phyloP scores from a whole-genome alignment of 1,284 basidiomycete species.

The Cutaneotrichosporon sp. region DNA sequence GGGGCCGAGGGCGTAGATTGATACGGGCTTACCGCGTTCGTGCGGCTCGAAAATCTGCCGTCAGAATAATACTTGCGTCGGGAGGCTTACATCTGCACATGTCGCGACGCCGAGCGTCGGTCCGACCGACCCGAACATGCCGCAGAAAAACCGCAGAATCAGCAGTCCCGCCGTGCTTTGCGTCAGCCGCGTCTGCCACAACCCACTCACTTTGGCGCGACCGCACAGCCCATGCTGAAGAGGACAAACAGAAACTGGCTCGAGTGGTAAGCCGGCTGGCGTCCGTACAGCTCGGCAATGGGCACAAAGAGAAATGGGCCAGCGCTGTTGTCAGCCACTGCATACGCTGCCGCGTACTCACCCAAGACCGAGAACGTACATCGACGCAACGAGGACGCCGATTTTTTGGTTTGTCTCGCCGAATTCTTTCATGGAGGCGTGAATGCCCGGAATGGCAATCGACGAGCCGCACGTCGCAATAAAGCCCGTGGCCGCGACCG shows the following conservation, averaged over 20 bases:
- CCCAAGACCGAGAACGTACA: slow-evolving; percentile 46
- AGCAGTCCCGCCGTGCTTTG: slow-evolving; percentile 39
- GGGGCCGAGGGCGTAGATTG: slow-evolving; percentile 44
- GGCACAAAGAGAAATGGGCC: slow-evolving; percentile 52
- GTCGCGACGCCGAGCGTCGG: slow-evolving; percentile 46
- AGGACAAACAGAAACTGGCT: slow-evolving; percentile 34
- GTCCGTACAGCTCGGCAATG: slow-evolving; percentile 49
- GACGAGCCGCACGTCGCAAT: slow-evolving; percentile 40
- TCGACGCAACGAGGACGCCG: slow-evolving; percentile 35
- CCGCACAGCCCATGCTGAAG: slow-evolving; percentile 39
- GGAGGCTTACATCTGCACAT: slow-evolving; percentile 41
- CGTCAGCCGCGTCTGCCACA: background rate
- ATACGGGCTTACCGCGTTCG: slow-evolving; percentile 40
- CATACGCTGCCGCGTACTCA: slow-evolving; percentile 13
- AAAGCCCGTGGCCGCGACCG: slow-evolving; percentile 41
- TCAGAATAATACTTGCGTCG: no score
- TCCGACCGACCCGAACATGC: slow-evolving; percentile 40
- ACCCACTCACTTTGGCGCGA: slow-evolving; percentile 39
- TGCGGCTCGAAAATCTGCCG: slow-evolving; percentile 35
- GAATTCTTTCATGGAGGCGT: slow-evolving; percentile 34
- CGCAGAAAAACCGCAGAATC: slow-evolving; percentile 43
- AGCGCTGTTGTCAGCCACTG: slow-evolving; percentile 21
- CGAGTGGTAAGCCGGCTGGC: slow-evolving; percentile 46
- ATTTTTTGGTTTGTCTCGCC: slow-evolving; percentile 34
- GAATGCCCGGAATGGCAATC: slow-evolving; percentile 41